phyloP scores from a whole-genome alignment of 768 basidiomycete species.

The Boletus patriciae region DNA sequence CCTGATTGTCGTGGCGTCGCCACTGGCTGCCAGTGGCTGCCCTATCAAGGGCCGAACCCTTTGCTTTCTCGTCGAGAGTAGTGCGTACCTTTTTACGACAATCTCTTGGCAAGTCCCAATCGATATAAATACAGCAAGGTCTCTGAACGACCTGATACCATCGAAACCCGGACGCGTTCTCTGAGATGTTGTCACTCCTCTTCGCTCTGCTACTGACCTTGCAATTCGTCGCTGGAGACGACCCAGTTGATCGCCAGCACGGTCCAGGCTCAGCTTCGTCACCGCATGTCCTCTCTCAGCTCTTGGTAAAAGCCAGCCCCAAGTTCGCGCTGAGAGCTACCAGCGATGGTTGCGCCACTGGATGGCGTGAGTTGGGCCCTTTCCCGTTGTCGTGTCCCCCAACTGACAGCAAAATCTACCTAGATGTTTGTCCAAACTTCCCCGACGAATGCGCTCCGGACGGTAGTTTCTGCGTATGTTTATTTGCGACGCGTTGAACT shows the following conservation, averaged over 20 bases:
- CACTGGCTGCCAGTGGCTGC: neutral
- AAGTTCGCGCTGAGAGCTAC: constrained; percentile 9
- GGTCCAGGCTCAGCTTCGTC: constrained; percentile 5
- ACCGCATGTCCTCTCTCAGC: constrained; percentile 3
- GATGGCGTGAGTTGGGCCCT: constrained; percentile 12
- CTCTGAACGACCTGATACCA: neutral
- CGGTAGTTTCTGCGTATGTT: constrained; percentile 23
- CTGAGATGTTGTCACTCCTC: constrained; percentile 10
- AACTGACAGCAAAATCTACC: neutral
- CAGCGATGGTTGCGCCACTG: constrained; percentile 8
- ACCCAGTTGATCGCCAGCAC: neutral
- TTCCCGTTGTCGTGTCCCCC: neutral
- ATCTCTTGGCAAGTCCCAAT: neutral
- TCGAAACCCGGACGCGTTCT: neutral
- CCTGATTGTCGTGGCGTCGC: neutral
- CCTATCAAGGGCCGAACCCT: neutral
- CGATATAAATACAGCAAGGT: constrained; percentile 2
- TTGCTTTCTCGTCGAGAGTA: too few species aligned
- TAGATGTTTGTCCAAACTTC: constrained; percentile 22
- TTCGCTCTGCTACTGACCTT: constrained; percentile 13
- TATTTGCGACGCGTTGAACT: too few species aligned
- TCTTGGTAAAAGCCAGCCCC: constrained; percentile 9
- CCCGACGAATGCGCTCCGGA: constrained; percentile 16
- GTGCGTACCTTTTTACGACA: neutral
- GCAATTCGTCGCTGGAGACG: constrained; percentile 9